These are phyloP conservation scores for Neurospora discreta DNA, from an alignment of 495 filamentous ascomycete genomes.

Conservation along the genomic window DNA sequence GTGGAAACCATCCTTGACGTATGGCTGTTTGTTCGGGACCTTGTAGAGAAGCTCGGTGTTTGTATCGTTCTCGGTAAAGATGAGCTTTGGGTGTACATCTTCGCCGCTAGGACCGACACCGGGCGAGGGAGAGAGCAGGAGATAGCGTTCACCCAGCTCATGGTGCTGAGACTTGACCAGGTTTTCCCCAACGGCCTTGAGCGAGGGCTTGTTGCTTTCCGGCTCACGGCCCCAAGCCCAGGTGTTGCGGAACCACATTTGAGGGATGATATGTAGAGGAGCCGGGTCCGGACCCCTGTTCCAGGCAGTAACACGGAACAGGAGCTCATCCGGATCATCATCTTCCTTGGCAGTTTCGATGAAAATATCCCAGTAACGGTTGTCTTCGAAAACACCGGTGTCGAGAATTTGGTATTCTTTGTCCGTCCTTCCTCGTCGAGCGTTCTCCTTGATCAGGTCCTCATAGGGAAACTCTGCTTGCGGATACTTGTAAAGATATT, in stretches of 20 bases:
- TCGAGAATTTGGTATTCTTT: slow-evolving; percentile 87
- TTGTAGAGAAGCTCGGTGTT: slow-evolving; percentile 70
- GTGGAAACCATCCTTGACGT: slow-evolving; percentile 95
- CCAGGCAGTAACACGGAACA: slow-evolving; percentile 93
- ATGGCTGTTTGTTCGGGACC: slow-evolving; percentile 64
- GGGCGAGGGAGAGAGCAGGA: slow-evolving; percentile 81
- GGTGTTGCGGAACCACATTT: slow-evolving; percentile 94
- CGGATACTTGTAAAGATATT: slow-evolving; percentile 94
- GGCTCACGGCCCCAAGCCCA: slow-evolving; percentile 84
- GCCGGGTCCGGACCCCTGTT: slow-evolving; percentile 87
- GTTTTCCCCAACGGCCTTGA: slow-evolving; percentile 51
- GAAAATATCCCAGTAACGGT: slow-evolving; percentile 92
- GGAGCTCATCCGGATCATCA: slow-evolving; percentile 76
- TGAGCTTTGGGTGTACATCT: slow-evolving; percentile 69
- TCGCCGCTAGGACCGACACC: slow-evolving; percentile 64
- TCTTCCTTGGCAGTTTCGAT: slow-evolving; percentile 93
- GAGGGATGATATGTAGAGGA: slow-evolving; percentile 84
- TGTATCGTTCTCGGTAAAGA: slow-evolving; percentile 94
- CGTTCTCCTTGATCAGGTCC: slow-evolving; percentile 74
- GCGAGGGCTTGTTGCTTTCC: slow-evolving; percentile 60
- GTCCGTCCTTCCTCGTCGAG: slow-evolving; percentile 57
- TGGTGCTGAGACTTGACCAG: slow-evolving; percentile 62
- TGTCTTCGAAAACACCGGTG: slow-evolving; percentile 83
- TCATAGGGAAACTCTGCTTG: slow-evolving; percentile 87
- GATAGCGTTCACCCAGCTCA: slow-evolving; percentile 69